A percentile compares a stretch with the other conserved stretches of the same genome.
phyloP scores from a whole-genome alignment of 1,284 basidiomycete genomes.

The Malassezia slooffiae region DNA sequence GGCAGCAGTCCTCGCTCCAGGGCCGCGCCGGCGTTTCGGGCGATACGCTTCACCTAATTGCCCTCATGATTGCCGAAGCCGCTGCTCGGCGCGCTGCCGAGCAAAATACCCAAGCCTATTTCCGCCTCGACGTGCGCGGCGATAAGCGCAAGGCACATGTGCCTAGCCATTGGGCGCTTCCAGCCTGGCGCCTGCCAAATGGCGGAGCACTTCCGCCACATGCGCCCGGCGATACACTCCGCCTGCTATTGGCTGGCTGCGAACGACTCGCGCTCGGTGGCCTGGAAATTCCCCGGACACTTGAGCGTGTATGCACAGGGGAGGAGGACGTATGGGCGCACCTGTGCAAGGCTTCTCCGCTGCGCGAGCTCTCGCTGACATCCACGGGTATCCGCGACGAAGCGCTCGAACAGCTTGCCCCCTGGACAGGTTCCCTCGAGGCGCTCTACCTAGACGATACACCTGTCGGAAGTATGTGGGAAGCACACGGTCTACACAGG shows the following conservation, averaged over 20 bases:
- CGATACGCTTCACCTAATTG: conserved; percentile 2
- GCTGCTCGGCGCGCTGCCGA: background rate
- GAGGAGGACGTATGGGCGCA: background rate
- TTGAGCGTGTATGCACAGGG: background rate
- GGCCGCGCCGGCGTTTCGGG: conserved; percentile 9
- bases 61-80: background rate
- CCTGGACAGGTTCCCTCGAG: conserved; percentile 4
- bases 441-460: conserved; percentile 12
- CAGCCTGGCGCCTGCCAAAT: too few species aligned
- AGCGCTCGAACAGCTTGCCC: background rate
- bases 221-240: conserved; percentile 2
- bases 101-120: too few species aligned
- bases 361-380: too few species aligned
- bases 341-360: background rate
- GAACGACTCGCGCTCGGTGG: conserved; percentile 2
- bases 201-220: background rate
- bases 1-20: conserved; percentile 9
- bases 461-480: conserved; percentile 7
- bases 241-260: background rate
- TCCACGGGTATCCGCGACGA: conserved; percentile 7
- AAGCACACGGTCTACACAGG: too few species aligned
- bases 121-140: conserved; percentile 3
- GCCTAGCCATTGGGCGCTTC: conserved; percentile 8
- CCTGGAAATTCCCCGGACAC: background rate
- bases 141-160: conserved; percentile 8